A percentile compares a stretch with the other conserved stretches of the same genome.
Conservation (phyloP, 345 rosid species). For the Aquilaria malaccensis region DNA sequence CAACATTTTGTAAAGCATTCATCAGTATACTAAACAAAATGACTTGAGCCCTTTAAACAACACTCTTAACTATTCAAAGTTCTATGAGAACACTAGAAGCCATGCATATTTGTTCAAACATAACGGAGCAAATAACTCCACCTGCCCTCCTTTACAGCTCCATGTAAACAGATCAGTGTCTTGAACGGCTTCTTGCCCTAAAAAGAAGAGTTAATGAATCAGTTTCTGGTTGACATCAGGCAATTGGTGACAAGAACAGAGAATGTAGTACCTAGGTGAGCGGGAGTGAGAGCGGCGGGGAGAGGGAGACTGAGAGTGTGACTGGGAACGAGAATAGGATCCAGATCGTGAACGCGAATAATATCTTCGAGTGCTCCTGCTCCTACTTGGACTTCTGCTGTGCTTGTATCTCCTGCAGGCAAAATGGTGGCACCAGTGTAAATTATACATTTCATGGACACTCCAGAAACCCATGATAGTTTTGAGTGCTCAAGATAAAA, state of each 20-base stretch:
- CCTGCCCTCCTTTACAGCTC: no score
- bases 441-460: background rate
- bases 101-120: no score
- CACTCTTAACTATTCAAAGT: no score
- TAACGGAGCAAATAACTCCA: no score
- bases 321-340: slow-evolving; percentile 29
- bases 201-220: slow-evolving; percentile 6
- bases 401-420: slow-evolving; percentile 39
- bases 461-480: no score
- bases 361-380: slow-evolving; percentile 53
- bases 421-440: background rate
- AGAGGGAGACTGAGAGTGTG: slow-evolving; percentile 31
- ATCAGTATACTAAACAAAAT: no score
- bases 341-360: slow-evolving; percentile 38
- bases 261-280: slow-evolving; percentile 58
- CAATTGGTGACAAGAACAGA: background rate
- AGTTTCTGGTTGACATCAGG: slow-evolving; percentile 3
- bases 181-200: slow-evolving; percentile 72
- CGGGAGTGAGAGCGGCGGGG: slow-evolving; percentile 34
- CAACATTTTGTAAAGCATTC: no score
- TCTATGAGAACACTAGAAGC: no score
- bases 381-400: slow-evolving; percentile 61
- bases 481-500: background rate
- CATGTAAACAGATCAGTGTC: slow-evolving; percentile 29
- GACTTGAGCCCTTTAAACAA: no score